phyloP scores from a whole-genome alignment of 176 grass and related monocot genomes.

The Hordeum vulgare region MorexV3_pseudomolecules_assembly NC_058524.1:514046332-514046831 shows the following conservation, averaged over 20 bases:
- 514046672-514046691: slow-evolving; percentile 97
- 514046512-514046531: slow-evolving; percentile 27
- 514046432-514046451: slow-evolving; percentile 12
- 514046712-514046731: slow-evolving; percentile 38
- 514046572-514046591: background rate
- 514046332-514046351: background rate
- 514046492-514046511: slow-evolving; percentile 7
- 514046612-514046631: slow-evolving; percentile 88
- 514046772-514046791: slow-evolving; percentile 1
- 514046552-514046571: slow-evolving; percentile 21
- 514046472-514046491: background rate
- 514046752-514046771: background rate
- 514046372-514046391: slow-evolving; percentile 96
- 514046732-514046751: slow-evolving; percentile 26
- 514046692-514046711: slow-evolving; percentile 77
- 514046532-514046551: background rate
- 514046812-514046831: slow-evolving; percentile 11
- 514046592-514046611: background rate
- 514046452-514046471: background rate
- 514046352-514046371: slow-evolving; percentile 66
- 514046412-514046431: slow-evolving; percentile 18
- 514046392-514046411: slow-evolving; percentile 77
- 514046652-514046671: slow-evolving; percentile 96
- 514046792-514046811: slow-evolving; percentile 18
- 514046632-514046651: slow-evolving; percentile 88